Conservation (phyloP, 2,329 filamentous ascomycete genomes). For the Aspergillus sp. region DNA sequence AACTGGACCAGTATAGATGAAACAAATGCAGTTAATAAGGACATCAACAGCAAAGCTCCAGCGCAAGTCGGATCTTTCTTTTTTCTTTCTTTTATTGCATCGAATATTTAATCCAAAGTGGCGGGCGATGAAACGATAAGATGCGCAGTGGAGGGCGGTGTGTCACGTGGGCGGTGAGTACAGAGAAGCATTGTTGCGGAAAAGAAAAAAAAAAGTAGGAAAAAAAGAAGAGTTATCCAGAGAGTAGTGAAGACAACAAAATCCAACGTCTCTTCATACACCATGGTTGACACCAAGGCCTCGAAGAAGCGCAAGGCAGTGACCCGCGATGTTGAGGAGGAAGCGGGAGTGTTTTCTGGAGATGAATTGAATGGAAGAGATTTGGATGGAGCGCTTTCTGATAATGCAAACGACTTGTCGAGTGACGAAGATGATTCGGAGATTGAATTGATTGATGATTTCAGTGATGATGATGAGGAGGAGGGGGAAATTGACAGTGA, state of each 20-base stretch:
- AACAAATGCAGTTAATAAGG: neutral
- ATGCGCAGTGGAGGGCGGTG: slow-evolving; percentile 19
- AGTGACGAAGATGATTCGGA: slow-evolving; percentile 38
- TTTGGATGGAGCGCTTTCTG: slow-evolving; percentile 39
- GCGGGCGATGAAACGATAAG: slow-evolving; percentile 17
- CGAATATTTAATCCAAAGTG: slow-evolving; percentile 6
- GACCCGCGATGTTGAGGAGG: slow-evolving; percentile 47
- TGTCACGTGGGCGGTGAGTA: slow-evolving; percentile 34
- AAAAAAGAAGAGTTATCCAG: slow-evolving; percentile 21
- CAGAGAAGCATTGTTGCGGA: slow-evolving; percentile 7
- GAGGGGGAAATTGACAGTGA: slow-evolving; percentile 48
- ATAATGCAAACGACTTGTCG: slow-evolving; percentile 36
- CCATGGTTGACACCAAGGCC: slow-evolving; percentile 33
- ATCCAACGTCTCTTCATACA: slow-evolving; percentile 1
- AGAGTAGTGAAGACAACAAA: neutral
- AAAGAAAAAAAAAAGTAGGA: slow-evolving; percentile 8
- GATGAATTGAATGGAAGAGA: slow-evolving; percentile 51
- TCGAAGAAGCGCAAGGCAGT: slow-evolving; percentile 64
- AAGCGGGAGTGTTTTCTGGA: slow-evolving; percentile 51
- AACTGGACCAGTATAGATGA: neutral
- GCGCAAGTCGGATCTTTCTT: too few relatives aligned
- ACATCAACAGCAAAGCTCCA: too few relatives aligned
- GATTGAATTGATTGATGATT: slow-evolving; percentile 54
- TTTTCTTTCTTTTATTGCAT: too few relatives aligned
- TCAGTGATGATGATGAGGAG: slow-evolving; percentile 47